These are phyloP conservation scores for Chrysoporthe cubensis DNA, from an alignment of 2,329 filamentous ascomycete species.

Conservation along the genomic window DNA sequence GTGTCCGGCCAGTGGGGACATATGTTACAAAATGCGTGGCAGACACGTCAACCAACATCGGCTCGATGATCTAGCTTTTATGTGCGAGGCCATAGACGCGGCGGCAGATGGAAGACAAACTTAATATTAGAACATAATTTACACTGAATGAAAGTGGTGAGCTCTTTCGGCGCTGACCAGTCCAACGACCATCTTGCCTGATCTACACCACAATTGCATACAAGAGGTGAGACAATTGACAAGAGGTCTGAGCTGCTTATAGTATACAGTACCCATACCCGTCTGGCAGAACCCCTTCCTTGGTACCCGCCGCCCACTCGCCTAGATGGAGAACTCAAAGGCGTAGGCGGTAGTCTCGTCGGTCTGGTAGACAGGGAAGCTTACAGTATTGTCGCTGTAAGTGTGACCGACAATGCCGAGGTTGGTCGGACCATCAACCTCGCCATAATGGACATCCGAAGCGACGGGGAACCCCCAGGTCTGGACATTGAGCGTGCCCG, in stretches of 20 bases:
- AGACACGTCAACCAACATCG: background rate
- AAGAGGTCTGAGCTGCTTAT: no score
- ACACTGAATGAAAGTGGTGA: no score
- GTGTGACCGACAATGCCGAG: conserved; percentile 37
- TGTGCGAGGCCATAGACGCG: background rate
- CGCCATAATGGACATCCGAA: conserved; percentile 32
- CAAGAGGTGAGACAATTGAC: no score
- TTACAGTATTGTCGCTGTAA: conserved; percentile 41
- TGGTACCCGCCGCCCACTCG: no score
- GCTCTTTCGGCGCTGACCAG: no score
- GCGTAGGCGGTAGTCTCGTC: conserved; percentile 44
- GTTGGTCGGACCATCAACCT: conserved; percentile 38
- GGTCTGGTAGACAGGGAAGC: conserved; percentile 43
- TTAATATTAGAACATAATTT: background rate
- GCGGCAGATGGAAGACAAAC: background rate
- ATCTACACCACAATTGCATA: no score
- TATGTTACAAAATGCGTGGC: conserved; percentile 6
- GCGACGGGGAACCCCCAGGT: conserved; percentile 36
- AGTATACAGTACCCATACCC: background rate
- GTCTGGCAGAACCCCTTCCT: background rate
- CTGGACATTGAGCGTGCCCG: conserved; percentile 40
- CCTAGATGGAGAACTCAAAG: conserved; percentile 41
- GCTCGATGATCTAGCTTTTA: background rate
- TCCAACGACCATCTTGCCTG: no score
- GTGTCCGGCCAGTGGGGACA: conserved; percentile 9